These are phyloP conservation scores for Melampsora abietis-canadensis DNA, from an alignment of 1,284 basidiomycete species.

Conservation along the genomic window DNA sequence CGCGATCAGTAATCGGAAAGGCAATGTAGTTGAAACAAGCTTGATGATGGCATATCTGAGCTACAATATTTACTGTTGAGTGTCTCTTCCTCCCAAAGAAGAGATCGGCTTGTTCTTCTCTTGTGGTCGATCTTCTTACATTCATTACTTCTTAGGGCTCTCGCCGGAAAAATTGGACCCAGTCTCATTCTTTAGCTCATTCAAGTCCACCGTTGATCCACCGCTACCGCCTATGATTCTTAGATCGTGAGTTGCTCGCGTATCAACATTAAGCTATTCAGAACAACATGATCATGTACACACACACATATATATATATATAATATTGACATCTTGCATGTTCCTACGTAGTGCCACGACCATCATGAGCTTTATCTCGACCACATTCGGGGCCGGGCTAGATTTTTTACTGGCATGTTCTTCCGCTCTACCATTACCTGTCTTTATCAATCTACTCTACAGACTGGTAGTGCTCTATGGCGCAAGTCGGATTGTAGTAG, in stretches of 20 bases:
- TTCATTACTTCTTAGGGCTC: constrained; percentile 22
- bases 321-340: background rate
- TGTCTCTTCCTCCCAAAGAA: constrained; percentile 3
- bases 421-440: constrained; percentile 71
- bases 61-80: constrained; percentile 66
- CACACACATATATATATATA: too few relatives aligned
- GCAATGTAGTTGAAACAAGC: constrained; percentile 87
- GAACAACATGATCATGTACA: too few relatives aligned
- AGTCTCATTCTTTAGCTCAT: constrained; percentile 38
- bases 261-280: too few relatives aligned
- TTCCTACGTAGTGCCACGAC: constrained; percentile 13
- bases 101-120: background rate
- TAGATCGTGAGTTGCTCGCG: constrained; percentile 18
- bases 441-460: constrained; percentile 77
- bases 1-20: constrained; percentile 78
- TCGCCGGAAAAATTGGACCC: constrained; percentile 41
- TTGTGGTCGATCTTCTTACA: background rate
- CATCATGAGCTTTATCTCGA: constrained; percentile 40
- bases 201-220: constrained; percentile 32
- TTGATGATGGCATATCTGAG: constrained; percentile 79
- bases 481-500: constrained; percentile 76
- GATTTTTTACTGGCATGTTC: constrained; percentile 43
- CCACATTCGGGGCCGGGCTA: constrained; percentile 40
- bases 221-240: constrained; percentile 37
- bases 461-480: constrained; percentile 77